phyloP scores from a whole-genome alignment of 2,329 filamentous ascomycete species.

The Trichoderma lentiforme region DNA sequence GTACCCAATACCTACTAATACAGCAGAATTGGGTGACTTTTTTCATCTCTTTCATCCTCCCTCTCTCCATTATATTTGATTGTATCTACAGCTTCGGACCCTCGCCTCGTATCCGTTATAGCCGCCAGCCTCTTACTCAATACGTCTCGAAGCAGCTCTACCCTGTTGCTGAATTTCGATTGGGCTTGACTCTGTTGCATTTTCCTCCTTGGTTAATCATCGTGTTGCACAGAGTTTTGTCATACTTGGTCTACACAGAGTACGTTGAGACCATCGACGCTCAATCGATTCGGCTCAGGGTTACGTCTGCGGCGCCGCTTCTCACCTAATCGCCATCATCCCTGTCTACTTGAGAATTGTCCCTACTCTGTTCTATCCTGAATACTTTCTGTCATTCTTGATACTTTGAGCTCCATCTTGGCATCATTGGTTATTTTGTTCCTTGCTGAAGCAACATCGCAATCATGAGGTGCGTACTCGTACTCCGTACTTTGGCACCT shows the following conservation, averaged over 20 bases:
- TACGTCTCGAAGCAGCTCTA: not conserved
- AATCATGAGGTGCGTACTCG: constrained; percentile 20
- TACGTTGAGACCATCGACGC: not conserved
- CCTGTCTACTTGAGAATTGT: not conserved
- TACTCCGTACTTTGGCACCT: not conserved
- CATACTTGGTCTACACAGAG: not conserved
- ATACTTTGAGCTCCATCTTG: not conserved
- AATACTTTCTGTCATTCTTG: not conserved
- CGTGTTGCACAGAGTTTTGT: not conserved
- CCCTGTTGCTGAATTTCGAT: not conserved
- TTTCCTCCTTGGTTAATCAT: not conserved
- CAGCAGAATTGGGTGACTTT: not conserved
- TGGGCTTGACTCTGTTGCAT: not conserved
- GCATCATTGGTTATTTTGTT: not conserved
- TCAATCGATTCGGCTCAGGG: not conserved
- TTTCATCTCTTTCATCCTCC: not conserved
- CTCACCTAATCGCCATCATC: not conserved
- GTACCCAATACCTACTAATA: not conserved
- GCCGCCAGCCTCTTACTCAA: not conserved
- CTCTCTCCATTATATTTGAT: not conserved
- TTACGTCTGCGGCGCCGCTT: not conserved
- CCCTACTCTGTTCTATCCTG: not conserved
- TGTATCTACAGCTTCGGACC: not conserved
- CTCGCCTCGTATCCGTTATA: not conserved
- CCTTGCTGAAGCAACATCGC: not conserved